phyloP scores from a whole-genome alignment of 306 rosid genomes.

The Canavalia ensiformis region DNA sequence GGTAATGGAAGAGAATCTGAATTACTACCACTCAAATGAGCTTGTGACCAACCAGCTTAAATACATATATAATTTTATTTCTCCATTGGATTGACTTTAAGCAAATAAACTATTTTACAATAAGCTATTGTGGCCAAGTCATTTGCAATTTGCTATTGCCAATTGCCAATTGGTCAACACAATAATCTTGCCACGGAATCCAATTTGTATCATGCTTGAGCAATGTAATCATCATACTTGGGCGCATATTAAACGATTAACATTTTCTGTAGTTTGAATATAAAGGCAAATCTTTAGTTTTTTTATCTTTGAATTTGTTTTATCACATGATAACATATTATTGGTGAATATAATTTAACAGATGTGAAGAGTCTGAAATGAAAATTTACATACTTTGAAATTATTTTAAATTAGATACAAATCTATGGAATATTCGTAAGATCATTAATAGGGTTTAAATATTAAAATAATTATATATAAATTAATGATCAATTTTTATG shows the following conservation, averaged over 20 bases:
- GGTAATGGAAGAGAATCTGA: too few relatives aligned
- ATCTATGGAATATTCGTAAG: not conserved
- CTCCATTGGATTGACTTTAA: not conserved
- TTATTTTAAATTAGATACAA: not conserved
- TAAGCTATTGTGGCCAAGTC: not conserved
- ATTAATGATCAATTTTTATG: too few relatives aligned
- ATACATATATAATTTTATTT: not conserved
- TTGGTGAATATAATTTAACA: not conserved
- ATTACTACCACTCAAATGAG: too few relatives aligned
- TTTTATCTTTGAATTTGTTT: not conserved
- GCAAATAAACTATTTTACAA: not conserved
- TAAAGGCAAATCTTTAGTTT: not conserved
- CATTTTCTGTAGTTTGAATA: not conserved
- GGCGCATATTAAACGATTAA: not conserved
- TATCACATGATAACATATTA: not conserved
- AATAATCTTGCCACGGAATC: not conserved
- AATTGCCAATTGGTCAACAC: not conserved
- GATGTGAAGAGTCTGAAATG: not conserved
- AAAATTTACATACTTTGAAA: not conserved
- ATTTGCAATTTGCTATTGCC: not conserved
- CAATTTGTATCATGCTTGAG: not conserved
- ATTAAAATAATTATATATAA: too few relatives aligned
- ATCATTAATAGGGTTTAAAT: too few relatives aligned
- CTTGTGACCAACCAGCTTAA: not conserved
- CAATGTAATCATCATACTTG: not conserved